phyloP scores from a whole-genome alignment of 129 eudicot genomes.

The Scalesia atractyloides region DNA sequence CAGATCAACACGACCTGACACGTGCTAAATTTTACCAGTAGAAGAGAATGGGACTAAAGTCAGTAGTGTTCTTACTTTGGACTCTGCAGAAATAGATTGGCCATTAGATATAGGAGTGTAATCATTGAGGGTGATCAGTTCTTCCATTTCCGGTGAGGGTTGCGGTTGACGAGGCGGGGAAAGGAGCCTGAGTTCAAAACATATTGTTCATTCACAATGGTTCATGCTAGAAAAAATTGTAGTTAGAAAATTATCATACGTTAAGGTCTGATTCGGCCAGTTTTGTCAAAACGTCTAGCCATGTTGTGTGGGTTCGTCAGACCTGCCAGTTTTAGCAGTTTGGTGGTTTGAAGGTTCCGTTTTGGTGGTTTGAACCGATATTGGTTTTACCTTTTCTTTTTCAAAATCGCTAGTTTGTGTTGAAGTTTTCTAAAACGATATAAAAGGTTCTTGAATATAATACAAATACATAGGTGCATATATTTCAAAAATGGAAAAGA shows the following conservation, averaged over 20 bases:
- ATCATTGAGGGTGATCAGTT: constrained; percentile 25
- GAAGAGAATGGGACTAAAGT: neutral
- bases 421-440: too few relatives aligned
- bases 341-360: too few relatives aligned
- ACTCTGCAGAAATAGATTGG: constrained; percentile 31
- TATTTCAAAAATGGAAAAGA: too few relatives aligned
- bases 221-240: neutral
- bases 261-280: neutral
- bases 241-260: neutral
- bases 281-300: too few relatives aligned
- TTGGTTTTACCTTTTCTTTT: too few relatives aligned
- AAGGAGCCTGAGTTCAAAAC: constrained; percentile 61
- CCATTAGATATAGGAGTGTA: constrained; percentile 29
- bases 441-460: too few relatives aligned
- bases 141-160: constrained; percentile 43
- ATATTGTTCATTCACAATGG: constrained; percentile 14
- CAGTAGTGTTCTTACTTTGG: constrained; percentile 47
- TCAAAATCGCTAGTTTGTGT: too few relatives aligned
- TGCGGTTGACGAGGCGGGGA: constrained; percentile 49
- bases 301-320: too few relatives aligned
- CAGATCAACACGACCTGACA: neutral
- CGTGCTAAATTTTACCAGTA: neutral
- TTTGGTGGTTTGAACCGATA: too few relatives aligned
- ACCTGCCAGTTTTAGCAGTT: too few relatives aligned
- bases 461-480: too few relatives aligned